phyloP scores from a whole-genome alignment of 306 rosid species.

The Lathyrus tuberosus region DNA sequence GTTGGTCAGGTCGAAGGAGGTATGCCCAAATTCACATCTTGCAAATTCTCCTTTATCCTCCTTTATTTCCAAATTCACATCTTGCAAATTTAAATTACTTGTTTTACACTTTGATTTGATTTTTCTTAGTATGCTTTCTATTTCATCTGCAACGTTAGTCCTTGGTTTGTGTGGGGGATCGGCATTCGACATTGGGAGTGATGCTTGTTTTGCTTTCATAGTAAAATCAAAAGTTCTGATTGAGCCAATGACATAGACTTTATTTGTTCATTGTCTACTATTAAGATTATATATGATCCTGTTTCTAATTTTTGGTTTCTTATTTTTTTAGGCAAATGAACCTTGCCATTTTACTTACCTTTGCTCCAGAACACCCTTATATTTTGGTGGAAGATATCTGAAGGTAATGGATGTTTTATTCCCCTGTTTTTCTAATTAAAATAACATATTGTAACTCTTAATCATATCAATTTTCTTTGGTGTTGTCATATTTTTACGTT shows the following conservation, averaged over 20 bases:
- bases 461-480: neutral
- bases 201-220: slow-evolving; percentile 25
- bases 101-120: slow-evolving; percentile 22
- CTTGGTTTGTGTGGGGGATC: neutral
- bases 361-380: no score
- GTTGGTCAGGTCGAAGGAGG: slow-evolving; percentile 50
- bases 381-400: slow-evolving; percentile 90
- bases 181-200: neutral
- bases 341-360: slow-evolving; percentile 62
- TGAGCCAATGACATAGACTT: slow-evolving; percentile 10
- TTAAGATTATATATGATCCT: slow-evolving; percentile 36
- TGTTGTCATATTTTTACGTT: neutral
- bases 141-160: slow-evolving; percentile 16
- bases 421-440: slow-evolving; percentile 31
- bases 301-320: slow-evolving; percentile 22
- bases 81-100: slow-evolving; percentile 23
- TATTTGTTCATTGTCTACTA: slow-evolving; percentile 23
- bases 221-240: slow-evolving; percentile 1
- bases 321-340: slow-evolving; percentile 54
- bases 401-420: slow-evolving; percentile 53
- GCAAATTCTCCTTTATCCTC: no score
- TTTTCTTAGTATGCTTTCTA: slow-evolving; percentile 33
- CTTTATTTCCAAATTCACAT: slow-evolving; percentile 10
- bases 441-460: slow-evolving; percentile 16
- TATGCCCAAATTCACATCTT: no score